Base-by-base conservation (phyloP, 2,329 filamentous ascomycete species). In the Cucurbitaria berberidis region DNA sequence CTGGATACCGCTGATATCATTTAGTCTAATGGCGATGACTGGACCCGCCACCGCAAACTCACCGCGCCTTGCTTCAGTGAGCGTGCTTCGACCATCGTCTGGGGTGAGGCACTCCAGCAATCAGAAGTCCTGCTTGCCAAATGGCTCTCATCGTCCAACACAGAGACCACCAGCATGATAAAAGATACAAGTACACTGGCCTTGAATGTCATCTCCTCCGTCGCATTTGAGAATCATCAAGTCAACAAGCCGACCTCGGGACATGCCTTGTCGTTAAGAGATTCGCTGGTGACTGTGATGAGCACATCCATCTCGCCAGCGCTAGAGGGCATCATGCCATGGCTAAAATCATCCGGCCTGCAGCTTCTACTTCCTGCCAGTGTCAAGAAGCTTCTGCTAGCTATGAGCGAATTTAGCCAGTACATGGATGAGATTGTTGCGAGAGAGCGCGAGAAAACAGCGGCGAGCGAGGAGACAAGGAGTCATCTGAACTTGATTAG, bases 51-150 rank as follows among this genome's bases (percentile, higher is more conserved):
- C 48, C 71, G 79, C 9, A 75, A 73, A 43, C 66, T 79, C 19
- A 77, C 74, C 3, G 74, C 75, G 3, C 69, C 76, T 0, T 70
- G 73, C 5, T 81, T 81, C 63, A 79, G 77, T 36, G 78, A 81
- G 52, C 70, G 73, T 35, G 76, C 74, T 34, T 77, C 74, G 29
- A 55, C 55, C 5, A 54, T 74, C 3, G 78, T 81, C 2, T 90
- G 86, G 75, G 74, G 75, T 13, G 85, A 89, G 66, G 79, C 82
- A 1, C 77, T 87, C 51, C 70, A 75, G 32, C 89, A 91, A 75
- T 82, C 87, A 0, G 19, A 53, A 5, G 35, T 45, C 4, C 56
- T 70, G 48, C 47, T 64, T 9, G 29, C 38, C 1, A 48, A 56
- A 8, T 72, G 66, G 68, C 43, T 61, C 8, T 56, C 51, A 32